Percentiles rank a stretch among this genome's conserved stretches.
These are phyloP conservation scores for Hymenoscyphus fraxineus DNA, from an alignment of 2,329 filamentous ascomycete species.

Conservation along the genomic window DNA sequence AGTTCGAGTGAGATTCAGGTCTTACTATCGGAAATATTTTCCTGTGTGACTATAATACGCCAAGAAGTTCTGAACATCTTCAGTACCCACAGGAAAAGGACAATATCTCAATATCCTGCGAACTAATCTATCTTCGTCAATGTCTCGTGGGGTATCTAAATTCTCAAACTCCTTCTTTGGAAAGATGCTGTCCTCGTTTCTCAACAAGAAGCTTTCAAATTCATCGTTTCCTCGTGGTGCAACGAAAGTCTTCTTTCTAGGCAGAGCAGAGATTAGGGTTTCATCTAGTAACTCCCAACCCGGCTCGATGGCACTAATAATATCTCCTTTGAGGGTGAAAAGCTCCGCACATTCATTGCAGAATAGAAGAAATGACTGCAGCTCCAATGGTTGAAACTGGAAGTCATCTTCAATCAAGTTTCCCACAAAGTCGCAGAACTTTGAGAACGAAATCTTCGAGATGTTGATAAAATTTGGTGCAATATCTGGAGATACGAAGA, in stretches of 20 bases:
- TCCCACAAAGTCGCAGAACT: background rate
- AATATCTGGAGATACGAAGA: constrained; percentile 11
- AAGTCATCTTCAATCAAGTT: constrained; percentile 4
- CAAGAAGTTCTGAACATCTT: background rate
- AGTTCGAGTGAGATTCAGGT: background rate
- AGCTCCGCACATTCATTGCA: constrained; percentile 2
- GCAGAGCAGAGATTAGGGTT: background rate
- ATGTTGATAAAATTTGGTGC: constrained; percentile 10
- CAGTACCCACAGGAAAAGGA: background rate
- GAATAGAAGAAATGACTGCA: constrained; percentile 8
- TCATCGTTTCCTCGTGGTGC: background rate
- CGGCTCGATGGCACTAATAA: background rate
- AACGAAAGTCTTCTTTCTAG: background rate
- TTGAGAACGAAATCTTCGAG: background rate
- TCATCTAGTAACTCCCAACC: constrained; percentile 11
- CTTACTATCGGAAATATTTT: constrained; percentile 11
- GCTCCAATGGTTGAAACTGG: constrained; percentile 3
- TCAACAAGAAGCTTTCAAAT: constrained; percentile 1
- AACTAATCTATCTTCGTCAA: background rate
- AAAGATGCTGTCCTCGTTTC: constrained; percentile 6
- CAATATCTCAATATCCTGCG: background rate
- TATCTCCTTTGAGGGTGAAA: constrained; percentile 1
- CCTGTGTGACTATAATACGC: background rate
- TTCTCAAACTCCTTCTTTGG: background rate
- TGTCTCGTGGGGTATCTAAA: background rate